Percentiles rank a stretch among this genome's conserved stretches.
Evolutionary conservation across 2,329 filamentous ascomycete species (phyloP).

Genomic region (Plectosphaerella cucumerina): DNA sequence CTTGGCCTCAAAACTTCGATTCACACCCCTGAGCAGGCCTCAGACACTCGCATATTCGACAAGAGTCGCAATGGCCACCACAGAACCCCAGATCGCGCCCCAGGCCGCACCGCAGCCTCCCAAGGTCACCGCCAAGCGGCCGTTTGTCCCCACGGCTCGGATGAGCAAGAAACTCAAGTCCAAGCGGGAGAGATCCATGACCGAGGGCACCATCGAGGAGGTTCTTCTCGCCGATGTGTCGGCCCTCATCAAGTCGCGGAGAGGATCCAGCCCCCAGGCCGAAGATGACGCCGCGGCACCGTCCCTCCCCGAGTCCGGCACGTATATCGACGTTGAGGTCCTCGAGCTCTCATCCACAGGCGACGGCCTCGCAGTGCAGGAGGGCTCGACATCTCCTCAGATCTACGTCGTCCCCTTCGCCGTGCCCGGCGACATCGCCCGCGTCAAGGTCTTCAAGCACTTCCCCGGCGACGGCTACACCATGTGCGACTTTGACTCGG

Average conservation of each 20-base stretch:
- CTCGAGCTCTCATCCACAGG: constrained; percentile 83
- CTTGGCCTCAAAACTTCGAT: neutral
- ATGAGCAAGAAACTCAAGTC: constrained; percentile 42
- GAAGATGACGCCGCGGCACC: neutral
- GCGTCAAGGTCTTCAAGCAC: constrained; percentile 75
- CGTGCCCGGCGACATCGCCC: constrained; percentile 77
- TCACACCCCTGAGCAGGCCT: neutral
- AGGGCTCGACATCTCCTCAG: constrained; percentile 52
- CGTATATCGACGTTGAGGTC: constrained; percentile 80
- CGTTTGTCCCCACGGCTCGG: constrained; percentile 13
- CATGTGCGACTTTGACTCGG: constrained; percentile 75
- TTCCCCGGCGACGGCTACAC: constrained; percentile 62
- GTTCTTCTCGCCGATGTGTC: constrained; percentile 62
- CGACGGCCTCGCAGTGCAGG: constrained; percentile 77
- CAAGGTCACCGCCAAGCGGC: constrained; percentile 11
- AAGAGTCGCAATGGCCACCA: neutral
- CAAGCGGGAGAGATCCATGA: constrained; percentile 56
- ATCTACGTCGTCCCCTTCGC: constrained; percentile 88
- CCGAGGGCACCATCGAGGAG: constrained; percentile 61
- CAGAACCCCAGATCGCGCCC: constrained; percentile 1
- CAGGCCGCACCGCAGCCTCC: neutral
- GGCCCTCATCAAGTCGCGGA: constrained; percentile 43
- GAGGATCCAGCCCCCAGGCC: constrained; percentile 18
- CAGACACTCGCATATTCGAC: neutral
- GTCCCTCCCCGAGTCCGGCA: constrained; percentile 59